Base-by-base conservation (phyloP, 805 yeast species). In the Wickerhamiella slavikovae region DNA sequence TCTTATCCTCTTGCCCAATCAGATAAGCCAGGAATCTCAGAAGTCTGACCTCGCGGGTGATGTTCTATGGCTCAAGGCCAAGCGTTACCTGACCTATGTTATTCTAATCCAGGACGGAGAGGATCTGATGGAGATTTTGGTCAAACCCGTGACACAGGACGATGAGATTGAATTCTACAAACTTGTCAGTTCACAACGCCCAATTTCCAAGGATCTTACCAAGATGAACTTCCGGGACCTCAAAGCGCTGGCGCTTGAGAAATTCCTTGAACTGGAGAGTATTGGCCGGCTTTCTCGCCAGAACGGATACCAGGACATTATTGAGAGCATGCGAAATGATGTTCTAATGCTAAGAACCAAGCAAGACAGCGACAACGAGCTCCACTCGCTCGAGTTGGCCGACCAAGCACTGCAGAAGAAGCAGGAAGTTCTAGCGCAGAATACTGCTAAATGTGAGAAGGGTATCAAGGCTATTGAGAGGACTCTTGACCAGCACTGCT, bases 311-410 rank as follows among this genome's bases (percentile, higher is more conserved):
- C 96, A 89, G 46, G 70, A 66, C 15, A 45, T 89, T 10, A 52
- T 89, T 34, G 80, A 82, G 43, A 79, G 77, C 37, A 72, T 89
- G 36, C 92, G 94, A 0, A 53, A 62, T 31, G 95, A 85, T 38
- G 79, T 89, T 38, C 44, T n/a, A n/a, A n/a, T n/a, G n/a, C n/a
- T n/a, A n/a, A n/a, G n/a, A n/a, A n/a, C n/a, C n/a, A n/a, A n/a
- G n/a, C n/a, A n/a, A n/a, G n/a, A n/a, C n/a, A n/a, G n/a, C n/a
- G 10, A 54, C 36, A 62, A 68, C 32, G 68, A 68, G 35, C 58
- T 60, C 30, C 62, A 64, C 36, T 61, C 65, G 14, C 54, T 71
- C 25, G 37, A 57, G n/a, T 50, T 58, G 23, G 53, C 70, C 15
- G 45, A 49, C 30, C 54, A 56, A 22, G 72, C 67, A 36, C 45